These are phyloP conservation scores for Arabidopsis hybrid DNA, from an alignment of 441 rosid genomes.

Conservation along the genomic window DNA sequence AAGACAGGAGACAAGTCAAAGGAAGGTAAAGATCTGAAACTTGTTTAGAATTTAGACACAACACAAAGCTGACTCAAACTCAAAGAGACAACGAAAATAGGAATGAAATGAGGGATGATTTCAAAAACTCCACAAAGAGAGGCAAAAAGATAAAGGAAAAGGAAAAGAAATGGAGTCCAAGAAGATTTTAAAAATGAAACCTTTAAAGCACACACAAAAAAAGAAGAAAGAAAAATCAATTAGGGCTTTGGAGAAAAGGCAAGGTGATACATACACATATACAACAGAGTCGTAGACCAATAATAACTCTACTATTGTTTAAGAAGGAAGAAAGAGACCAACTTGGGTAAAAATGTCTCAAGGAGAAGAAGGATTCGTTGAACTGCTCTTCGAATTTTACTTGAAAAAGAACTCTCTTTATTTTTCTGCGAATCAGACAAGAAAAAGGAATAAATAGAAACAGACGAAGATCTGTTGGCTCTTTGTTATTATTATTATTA, in stretches of 20 bases:
- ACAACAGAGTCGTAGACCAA: slow-evolving; percentile 17
- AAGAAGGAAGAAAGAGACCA: slow-evolving; percentile 36
- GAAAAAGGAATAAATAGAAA: slow-evolving; percentile 46
- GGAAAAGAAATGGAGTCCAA: slow-evolving; percentile 33
- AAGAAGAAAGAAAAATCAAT: slow-evolving; percentile 18
- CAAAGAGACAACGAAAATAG: slow-evolving; percentile 30
- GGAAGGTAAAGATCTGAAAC: slow-evolving; percentile 50
- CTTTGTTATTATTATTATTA: slow-evolving; percentile 9
- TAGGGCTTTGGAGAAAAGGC: slow-evolving; percentile 20
- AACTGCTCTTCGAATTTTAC: slow-evolving; percentile 32
- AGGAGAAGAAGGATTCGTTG: slow-evolving; percentile 41
- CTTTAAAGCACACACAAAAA: slow-evolving; percentile 21
- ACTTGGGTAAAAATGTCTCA: slow-evolving; percentile 43
- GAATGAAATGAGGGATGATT: slow-evolving; percentile 26
- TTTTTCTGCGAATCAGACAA: slow-evolving; percentile 39
- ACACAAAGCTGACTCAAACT: slow-evolving; percentile 40
- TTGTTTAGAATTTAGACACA: slow-evolving; percentile 23
- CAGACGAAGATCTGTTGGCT: slow-evolving; percentile 46
- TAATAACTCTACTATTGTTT: slow-evolving; percentile 12
- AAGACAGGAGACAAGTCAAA: slow-evolving; percentile 44
- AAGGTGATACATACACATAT: slow-evolving; percentile 23
- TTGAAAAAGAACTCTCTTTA: slow-evolving; percentile 18
- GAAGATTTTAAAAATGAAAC: slow-evolving; percentile 44
- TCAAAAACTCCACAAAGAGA: slow-evolving; percentile 35
- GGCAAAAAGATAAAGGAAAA: slow-evolving; percentile 20